phyloP scores from a whole-genome alignment of 768 basidiomycete genomes.

The Lactarius hengduanensis region DNA sequence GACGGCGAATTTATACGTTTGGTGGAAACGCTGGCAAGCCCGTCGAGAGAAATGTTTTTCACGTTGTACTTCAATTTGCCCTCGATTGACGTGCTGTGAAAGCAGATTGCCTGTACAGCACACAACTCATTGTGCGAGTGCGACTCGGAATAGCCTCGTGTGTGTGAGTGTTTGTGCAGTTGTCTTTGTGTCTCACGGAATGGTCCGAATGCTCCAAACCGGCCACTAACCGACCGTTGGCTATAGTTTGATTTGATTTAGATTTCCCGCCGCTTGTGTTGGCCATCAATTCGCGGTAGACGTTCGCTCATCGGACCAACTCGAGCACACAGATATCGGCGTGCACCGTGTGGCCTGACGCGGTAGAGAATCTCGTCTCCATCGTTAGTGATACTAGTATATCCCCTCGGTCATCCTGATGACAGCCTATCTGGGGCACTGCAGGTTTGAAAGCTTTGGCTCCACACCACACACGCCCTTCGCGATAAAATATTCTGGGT shows the following conservation, averaged over 20 bases:
- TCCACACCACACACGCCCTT: neutral
- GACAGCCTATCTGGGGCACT: neutral
- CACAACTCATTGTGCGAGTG: too few relatives aligned
- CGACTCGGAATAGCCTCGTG: too few relatives aligned
- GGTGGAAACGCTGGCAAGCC: too few relatives aligned
- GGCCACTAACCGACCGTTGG: too few relatives aligned
- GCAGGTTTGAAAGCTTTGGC: neutral
- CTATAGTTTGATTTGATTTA: neutral
- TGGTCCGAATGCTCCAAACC: too few relatives aligned
- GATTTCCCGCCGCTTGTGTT: neutral
- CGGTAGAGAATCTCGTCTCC: neutral
- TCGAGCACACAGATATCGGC: slow-evolving; percentile 3
- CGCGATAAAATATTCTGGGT: slow-evolving; percentile 29
- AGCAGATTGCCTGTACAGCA: too few relatives aligned
- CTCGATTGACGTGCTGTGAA: too few relatives aligned
- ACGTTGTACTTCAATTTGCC: too few relatives aligned
- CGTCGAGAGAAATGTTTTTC: too few relatives aligned
- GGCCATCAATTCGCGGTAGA: neutral
- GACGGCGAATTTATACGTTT: too few relatives aligned
- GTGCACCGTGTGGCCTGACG: slow-evolving; percentile 9
- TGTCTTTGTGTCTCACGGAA: too few relatives aligned
- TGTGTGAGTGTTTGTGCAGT: too few relatives aligned
- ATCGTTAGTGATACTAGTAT: slow-evolving; percentile 1
- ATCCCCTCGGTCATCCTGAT: neutral
- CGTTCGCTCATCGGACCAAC: slow-evolving; percentile 2